These are phyloP conservation scores for Oropetium thomaeum DNA, from an alignment of 176 grass and related monocot genomes.

Conservation along the genomic window DNA sequence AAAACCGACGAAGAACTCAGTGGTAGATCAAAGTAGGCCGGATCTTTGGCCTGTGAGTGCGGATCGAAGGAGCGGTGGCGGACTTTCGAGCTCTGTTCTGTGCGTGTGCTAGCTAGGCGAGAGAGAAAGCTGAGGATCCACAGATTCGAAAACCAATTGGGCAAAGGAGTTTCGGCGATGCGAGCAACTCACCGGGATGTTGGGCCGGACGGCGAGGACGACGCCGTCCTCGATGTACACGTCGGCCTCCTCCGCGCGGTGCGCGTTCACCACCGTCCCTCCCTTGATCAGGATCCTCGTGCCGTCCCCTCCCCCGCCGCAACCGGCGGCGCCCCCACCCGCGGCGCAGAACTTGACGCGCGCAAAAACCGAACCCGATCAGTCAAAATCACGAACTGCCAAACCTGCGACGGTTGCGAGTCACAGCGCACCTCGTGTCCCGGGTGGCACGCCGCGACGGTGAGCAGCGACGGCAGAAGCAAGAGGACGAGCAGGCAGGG, in stretches of 20 bases:
- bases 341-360: conserved; percentile 53
- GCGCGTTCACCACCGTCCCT: conserved; percentile 92
- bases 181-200: conserved; percentile 63
- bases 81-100: too few species aligned
- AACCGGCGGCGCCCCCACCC: conserved; percentile 20
- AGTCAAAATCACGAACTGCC: background rate
- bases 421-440: conserved; percentile 27
- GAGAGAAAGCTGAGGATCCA: too few species aligned
- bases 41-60: too few species aligned
- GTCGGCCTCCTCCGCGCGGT: conserved; percentile 69
- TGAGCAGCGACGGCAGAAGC: background rate
- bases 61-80: too few species aligned
- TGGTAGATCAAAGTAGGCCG: too few species aligned
- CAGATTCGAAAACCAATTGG: conserved; percentile 9
- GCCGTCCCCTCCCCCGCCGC: conserved; percentile 40
- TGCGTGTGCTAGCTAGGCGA: too few species aligned
- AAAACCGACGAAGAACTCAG: too few species aligned
- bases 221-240: conserved; percentile 92
- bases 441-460: conserved; percentile 27
- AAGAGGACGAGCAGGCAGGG: background rate
- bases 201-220: conserved; percentile 65
- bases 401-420: background rate
- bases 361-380: conserved; percentile 8
- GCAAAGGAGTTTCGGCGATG: background rate
- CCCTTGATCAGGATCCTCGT: conserved; percentile 86